Evolutionary conservation across 495 filamentous ascomycete genomes (phyloP), one percentile per base, ranked within the genome.

Genomic region (Pyronema omphalodes): DNA sequence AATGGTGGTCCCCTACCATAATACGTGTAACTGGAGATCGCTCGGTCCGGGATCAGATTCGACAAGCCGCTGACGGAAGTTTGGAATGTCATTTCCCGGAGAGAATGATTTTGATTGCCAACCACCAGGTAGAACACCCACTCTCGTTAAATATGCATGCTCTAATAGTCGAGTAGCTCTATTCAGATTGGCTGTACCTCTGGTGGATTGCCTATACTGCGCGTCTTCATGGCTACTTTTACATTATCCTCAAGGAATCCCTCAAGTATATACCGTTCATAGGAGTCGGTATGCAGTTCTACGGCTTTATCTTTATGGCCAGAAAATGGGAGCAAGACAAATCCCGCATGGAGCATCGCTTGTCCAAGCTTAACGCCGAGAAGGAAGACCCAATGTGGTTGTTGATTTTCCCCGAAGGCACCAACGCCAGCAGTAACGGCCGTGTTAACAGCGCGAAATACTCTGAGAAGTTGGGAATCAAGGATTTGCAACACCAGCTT

Each of bases 101-200:
- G 65, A 73, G 85, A 44, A 69, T 88, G 68, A 70, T 91, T 46
- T 70, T 91, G 66, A 86, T 89, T 53, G 81, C 86, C 15, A 91
- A 91, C 65, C 85, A 91, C 65, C 84, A 88, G 74, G 80, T 78
- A 52, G 29, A n/a, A 11, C 11, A 37, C 23, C 14, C 17, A 23
- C 23, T 47, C 17, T 47, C 44, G 17, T 47, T 54, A 44, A 44
- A 19, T 37, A n/a, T 43, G 17, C 12, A 29, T 29, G 23, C 23
- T 29, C 55, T 59, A 57, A 44, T 9, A 5, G 35, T 41, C 0
- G 34, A 23, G n/a, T 48, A 74, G 74, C 75, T 91, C 48, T 91
- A 91, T 60, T 86, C 85, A 6, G 85, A 91, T 68, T 91, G 85
- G 85, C 66, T 89, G 9, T 91, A 91, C 63, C 71, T 91, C 9